Evolutionary conservation across 2,329 filamentous ascomycete species (phyloP), one percentile per base, ranked within the genome.

Genomic region (Colletotrichum kahawae): DNA sequence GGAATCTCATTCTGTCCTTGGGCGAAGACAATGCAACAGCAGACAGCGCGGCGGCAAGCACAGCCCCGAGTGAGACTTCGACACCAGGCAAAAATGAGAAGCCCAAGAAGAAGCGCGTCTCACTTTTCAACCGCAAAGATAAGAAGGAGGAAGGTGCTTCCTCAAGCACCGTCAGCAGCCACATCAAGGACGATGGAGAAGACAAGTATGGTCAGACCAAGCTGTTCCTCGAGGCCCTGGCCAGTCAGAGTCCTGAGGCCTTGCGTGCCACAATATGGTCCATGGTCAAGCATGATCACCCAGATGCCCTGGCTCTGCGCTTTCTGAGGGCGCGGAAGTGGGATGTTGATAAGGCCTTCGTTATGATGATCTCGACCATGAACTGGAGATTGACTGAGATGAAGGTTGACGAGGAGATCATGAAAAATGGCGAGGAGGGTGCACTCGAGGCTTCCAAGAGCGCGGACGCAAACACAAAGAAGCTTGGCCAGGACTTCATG

Each of bases 271-370:
- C 95, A 0, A 94, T 98, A 82, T 98, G 97, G 97, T 90, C 87
- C 78, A 98, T 98, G 95, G 91, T 96, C 74, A 99, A 98, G 87
- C 93, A 97, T 80, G 97, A 99, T 81, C 92, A 98, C 82, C 97
- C 97, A 0, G 97, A 99, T 85, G 94, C 93, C 4, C 87, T 97
- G 21, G 86, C 96, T 18, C 86, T 98, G 72, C 92, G 95, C 56
- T 98, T 98, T 84, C 87, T 98, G 71, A 90, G 95, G 67, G 95
- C 95, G n/a, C 90, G 95, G 60, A 98, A 98, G 85, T 99, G 97
- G 97, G 95, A 99, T 81, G 92, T 98, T 21, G 93, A 98, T 67
- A 95, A 95, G 82, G 97, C 97, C 5, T 89, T 98, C 31, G 90
- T 98, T 78, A 99, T 99, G 97, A 87, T 98, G 83, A 90, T 99